Conservation (phyloP, 352 stramenopile species). For the Aphanomyces euteiches region DNA sequence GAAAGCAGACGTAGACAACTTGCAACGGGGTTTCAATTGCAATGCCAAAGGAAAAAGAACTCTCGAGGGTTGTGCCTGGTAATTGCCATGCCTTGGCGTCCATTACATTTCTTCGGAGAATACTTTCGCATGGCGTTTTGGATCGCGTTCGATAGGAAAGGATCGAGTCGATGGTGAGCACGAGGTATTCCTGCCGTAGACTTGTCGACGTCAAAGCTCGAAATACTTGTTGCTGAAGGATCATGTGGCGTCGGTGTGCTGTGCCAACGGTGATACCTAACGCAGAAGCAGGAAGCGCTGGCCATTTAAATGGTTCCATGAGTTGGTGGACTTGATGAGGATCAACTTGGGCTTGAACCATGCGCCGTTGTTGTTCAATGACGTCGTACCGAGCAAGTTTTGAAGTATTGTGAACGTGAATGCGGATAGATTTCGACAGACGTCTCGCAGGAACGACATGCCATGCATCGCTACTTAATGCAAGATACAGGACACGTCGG, state of each 20-base stretch:
- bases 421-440: not conserved
- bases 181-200: conserved; percentile 68
- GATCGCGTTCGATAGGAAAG: conserved; percentile 70
- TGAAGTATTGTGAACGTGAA: not conserved
- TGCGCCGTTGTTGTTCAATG: conserved; percentile 8
- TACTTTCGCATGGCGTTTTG: conserved; percentile 49
- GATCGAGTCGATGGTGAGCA: conserved; percentile 54
- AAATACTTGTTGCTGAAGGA: conserved; percentile 19
- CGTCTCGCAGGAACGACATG: not conserved
- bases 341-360: not conserved
- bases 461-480: not conserved
- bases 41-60: not conserved
- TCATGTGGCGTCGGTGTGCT: conserved; percentile 50
- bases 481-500: conserved; percentile 12
- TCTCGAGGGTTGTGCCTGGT: not conserved
- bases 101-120: conserved; percentile 48
- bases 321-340: not conserved
- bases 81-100: conserved; percentile 36
- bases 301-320: conserved; percentile 10
- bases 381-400: conserved; percentile 10
- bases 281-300: conserved; percentile 44
- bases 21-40: conserved; percentile 14
- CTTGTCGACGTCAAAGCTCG: conserved; percentile 38
- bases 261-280: conserved; percentile 67
- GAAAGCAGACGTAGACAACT: conserved; percentile 6